Base-by-base conservation (phyloP, 106 monocot species). In the Narthecium ossifragum region DNA sequence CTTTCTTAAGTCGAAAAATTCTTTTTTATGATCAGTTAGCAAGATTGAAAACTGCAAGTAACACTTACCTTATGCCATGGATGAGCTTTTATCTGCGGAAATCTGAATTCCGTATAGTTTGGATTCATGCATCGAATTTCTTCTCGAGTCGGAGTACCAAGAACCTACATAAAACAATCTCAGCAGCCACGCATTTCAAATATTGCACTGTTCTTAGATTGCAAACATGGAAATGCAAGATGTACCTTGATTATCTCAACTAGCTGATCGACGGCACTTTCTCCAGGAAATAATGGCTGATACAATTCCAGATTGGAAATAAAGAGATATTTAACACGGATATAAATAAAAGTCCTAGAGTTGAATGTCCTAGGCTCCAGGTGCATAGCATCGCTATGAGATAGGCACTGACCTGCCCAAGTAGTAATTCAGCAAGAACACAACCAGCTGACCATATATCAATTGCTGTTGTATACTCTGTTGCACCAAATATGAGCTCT, bases 391-490 rank as follows among this genome's bases (percentile, higher is more conserved):
- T 20, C 30, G 53, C 24, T 8, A 53, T 4, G 13, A 36, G 12
- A 5, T 53, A 36, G 47, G 10, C 12, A 67, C 43, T 62, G 15
- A 91, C 92, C 92, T 88, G 92, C 15, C 92, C 92, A 76, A 92
- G 92, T 53, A 92, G 84, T 55, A 92, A 61, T 53, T 92, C 92
- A n/a, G 92, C 92, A 63, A 92, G 92, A 71, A 92, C 88, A 79
- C 92, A 92, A 29, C 92, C 92, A 31, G 92, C 88, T 46, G 92
- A 92, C 92, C 92, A 92, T 57, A 92, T 88, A 68, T 92, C 92
- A 68, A 92, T 92, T 14, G 92, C 78, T 43, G 88, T 88, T 13
- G 88, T 84, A 65, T 92, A 92, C 51, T 88, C 92, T 6, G 84
- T 84, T 28, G 92, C 92, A 68, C 92, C 92, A 73, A 92, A 92